Evolutionary conservation across 768 basidiomycete genomes (phyloP), one percentile per base, ranked within the genome.

Genomic region (Infundibulicybe gibba): DNA sequence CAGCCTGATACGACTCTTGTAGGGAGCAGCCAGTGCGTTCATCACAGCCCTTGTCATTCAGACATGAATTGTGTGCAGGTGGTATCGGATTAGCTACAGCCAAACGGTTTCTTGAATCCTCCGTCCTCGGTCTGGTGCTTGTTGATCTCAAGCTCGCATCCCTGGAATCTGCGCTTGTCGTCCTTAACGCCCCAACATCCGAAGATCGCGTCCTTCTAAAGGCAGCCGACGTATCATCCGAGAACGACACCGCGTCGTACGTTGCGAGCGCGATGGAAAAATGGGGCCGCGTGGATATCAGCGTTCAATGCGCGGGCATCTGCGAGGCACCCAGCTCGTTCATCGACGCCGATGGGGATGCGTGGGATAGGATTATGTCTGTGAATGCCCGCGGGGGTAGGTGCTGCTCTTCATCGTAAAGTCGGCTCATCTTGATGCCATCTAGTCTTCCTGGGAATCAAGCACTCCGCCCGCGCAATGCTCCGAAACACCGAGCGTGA

Each of bases 381-480:
- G 51, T 53, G n/a, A 53, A 49, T 21, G 51, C 25, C 15, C 31
- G 41, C 5, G 51, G 48, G 21, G 51, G 51, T 53, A 25, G 6
- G 41, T 34, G 5, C 11, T 13, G 15, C 15, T 5, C 41, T 20
- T 6, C n/a, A 3, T 5, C 3, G n/a, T 8, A n/a, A 35, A 17
- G 10, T 5, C 15, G 14, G 5, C 19, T 42, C 20, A 8, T 15
- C n/a, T 15, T 17, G 31, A 17, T 6, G 21, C 13, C 33, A 12
- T 31, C 6, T 20, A 53, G 51, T 53, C 16, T 53, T 53, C 34
- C 44, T 53, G 32, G 51, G 49, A 33, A 53, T 53, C 17, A 45
- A 53, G 35, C 43, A 49, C 32, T 41, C 49, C 13, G 44, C 43
- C 8, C 43, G 44, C 14, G 49, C 51, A 15, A 53, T 49, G 51